Evolutionary conservation across 352 stramenopile genomes (phyloP).

Genomic region (Globisporangium solare): DNA sequence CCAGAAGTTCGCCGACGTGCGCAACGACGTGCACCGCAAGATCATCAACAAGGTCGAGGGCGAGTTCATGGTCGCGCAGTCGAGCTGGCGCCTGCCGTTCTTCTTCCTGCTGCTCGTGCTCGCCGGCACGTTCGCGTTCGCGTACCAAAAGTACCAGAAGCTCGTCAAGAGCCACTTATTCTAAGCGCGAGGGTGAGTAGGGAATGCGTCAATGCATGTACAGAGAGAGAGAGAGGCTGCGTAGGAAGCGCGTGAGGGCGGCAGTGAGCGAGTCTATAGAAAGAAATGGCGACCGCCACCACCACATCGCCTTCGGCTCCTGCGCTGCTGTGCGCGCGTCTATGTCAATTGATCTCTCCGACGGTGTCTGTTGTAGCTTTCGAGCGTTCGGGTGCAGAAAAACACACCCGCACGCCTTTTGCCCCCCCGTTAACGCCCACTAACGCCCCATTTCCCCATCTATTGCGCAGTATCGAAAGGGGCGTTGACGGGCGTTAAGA

Average conservation of each 20-base stretch:
- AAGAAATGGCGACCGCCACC: too few species aligned
- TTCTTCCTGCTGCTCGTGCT: conserved; percentile 72
- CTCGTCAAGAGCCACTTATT: conserved; percentile 82
- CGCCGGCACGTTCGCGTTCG: conserved; percentile 43
- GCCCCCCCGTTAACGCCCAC: not conserved
- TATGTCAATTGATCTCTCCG: too few species aligned
- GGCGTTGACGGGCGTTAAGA: not conserved
- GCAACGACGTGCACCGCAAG: conserved; percentile 60
- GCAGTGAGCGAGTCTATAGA: too few species aligned
- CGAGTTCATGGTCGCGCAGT: conserved; percentile 52
- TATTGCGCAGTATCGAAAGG: not conserved
- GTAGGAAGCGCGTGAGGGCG: too few species aligned
- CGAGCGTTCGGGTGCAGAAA: not conserved
- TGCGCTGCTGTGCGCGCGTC: too few species aligned
- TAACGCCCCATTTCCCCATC: not conserved
- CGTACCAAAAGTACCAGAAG: conserved; percentile 87
- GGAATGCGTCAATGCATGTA: not conserved
- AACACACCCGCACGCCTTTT: not conserved
- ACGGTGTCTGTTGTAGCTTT: too few species aligned
- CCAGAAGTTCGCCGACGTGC: conserved; percentile 57
- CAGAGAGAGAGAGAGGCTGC: too few species aligned
- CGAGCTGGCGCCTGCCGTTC: conserved; percentile 76
- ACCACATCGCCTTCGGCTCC: too few species aligned
- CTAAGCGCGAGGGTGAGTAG: conserved; percentile 19
- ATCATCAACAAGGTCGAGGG: conserved; percentile 66